phyloP scores from a whole-genome alignment of 192 early-diverging fungal species.

The Allomyces macrogynus region DNA sequence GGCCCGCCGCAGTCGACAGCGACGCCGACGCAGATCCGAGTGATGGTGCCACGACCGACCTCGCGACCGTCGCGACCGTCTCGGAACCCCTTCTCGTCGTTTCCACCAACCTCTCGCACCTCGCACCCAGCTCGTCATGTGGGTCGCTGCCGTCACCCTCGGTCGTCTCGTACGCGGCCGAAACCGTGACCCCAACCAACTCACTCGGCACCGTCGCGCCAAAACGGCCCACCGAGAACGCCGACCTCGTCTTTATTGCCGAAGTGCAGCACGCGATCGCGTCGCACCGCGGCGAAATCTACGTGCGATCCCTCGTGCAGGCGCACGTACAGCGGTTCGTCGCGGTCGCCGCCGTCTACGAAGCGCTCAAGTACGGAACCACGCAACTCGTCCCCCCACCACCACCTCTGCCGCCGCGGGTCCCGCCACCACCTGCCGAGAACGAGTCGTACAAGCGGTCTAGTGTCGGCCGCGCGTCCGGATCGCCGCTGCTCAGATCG shows the following conservation, averaged over 20 bases:
- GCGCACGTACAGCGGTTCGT: constrained; percentile 70
- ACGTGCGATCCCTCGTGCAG: constrained; percentile 71
- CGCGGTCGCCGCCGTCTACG: constrained; percentile 53
- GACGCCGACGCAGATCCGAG: too few relatives aligned
- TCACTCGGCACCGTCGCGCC: too few relatives aligned
- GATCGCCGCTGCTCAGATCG: too few relatives aligned
- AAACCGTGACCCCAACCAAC: neutral
- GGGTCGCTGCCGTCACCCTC: constrained; percentile 1
- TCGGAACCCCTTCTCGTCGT: neutral
- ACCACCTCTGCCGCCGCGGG: constrained; percentile 14
- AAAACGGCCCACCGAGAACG: too few relatives aligned
- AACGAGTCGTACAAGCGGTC: too few relatives aligned
- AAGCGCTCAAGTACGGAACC: constrained; percentile 38
- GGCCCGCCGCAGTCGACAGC: too few relatives aligned
- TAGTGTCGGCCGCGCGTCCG: too few relatives aligned
- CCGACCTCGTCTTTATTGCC: neutral
- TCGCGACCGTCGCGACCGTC: too few relatives aligned
- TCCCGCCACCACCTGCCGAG: constrained; percentile 14
- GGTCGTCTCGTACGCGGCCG: neutral
- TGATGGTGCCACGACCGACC: too few relatives aligned
- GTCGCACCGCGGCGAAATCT: constrained; percentile 63
- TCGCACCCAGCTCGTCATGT: neutral
- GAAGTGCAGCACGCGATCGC: constrained; percentile 62
- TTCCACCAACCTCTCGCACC: constrained; percentile 1
- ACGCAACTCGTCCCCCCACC: constrained; percentile 33